These are phyloP conservation scores for Eragrostis curvula DNA, from an alignment of 176 grass and related monocot species.

Conservation along the genomic window DNA sequence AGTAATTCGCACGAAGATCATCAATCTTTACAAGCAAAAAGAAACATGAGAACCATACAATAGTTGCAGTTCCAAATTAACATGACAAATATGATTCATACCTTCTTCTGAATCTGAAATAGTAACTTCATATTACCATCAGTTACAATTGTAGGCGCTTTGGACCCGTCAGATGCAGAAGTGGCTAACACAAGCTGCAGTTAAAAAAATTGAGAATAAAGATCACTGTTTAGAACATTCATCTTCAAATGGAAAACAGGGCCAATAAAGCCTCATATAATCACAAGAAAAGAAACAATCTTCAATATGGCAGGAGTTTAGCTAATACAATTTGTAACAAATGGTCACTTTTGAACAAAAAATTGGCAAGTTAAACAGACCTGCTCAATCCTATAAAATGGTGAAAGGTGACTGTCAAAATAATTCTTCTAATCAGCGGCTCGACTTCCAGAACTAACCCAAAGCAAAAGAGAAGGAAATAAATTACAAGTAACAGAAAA, in stretches of 20 bases:
- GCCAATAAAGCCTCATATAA: slow-evolving; percentile 26
- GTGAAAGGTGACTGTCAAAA: slow-evolving; percentile 92
- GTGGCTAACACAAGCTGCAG: slow-evolving; percentile 87
- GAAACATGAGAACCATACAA: slow-evolving; percentile 39
- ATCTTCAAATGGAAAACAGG: slow-evolving; percentile 34
- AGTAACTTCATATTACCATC: slow-evolving; percentile 90
- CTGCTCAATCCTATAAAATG: slow-evolving; percentile 99
- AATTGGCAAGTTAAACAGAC: slow-evolving; percentile 36
- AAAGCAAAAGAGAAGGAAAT: slow-evolving; percentile 57
- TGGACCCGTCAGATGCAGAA: slow-evolving; percentile 43
- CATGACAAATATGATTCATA: slow-evolving; percentile 40
- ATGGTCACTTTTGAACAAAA: slow-evolving; percentile 27
- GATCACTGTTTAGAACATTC: slow-evolving; percentile 27
- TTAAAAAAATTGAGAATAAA: slow-evolving; percentile 17
- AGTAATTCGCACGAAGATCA: slow-evolving; percentile 88
- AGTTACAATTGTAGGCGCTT: slow-evolving; percentile 67
- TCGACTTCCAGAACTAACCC: slow-evolving; percentile 84
- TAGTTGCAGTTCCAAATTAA: slow-evolving; percentile 27
- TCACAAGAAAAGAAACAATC: neutral
- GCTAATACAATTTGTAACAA: slow-evolving; percentile 28
- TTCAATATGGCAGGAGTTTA: slow-evolving; percentile 7
- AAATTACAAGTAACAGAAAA: slow-evolving; percentile 6
- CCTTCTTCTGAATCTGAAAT: slow-evolving; percentile 97
- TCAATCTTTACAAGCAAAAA: slow-evolving; percentile 69
- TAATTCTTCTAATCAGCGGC: slow-evolving; percentile 83